Conservation (phyloP, 257 asterid species). For the Nicotiana tomentosiformis region DNA sequence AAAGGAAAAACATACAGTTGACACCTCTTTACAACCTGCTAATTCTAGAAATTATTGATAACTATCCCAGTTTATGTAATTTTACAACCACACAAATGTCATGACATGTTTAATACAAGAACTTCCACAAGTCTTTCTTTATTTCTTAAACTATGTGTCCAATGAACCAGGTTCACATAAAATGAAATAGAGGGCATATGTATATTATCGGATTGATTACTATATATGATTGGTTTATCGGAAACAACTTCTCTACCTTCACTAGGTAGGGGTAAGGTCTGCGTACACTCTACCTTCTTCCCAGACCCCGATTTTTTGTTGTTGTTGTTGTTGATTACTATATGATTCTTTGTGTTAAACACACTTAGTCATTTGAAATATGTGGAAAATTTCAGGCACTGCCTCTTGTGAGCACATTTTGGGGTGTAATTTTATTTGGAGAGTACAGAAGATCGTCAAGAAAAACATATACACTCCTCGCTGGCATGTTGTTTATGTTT, state of each 20-base stretch:
- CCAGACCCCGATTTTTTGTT: too few relatives aligned
- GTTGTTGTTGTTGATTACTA: not conserved
- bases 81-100: not conserved
- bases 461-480: conserved; percentile 56
- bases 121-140: not conserved
- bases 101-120: not conserved
- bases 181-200: not conserved
- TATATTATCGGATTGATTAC: not conserved
- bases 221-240: not conserved
- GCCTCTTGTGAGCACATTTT: conserved; percentile 90
- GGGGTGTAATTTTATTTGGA: conserved; percentile 78
- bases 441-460: conserved; percentile 77
- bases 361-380: not conserved
- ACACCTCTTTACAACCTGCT: not conserved
- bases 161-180: not conserved
- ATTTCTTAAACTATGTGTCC: not conserved
- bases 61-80: not conserved
- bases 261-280: too few relatives aligned
- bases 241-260: too few relatives aligned
- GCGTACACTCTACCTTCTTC: too few relatives aligned
- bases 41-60: not conserved
- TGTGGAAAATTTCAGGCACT: conserved; percentile 54
- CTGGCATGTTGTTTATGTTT: conserved; percentile 73
- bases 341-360: not conserved
- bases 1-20: not conserved